Evolutionary conservation across 345 rosid species (phyloP), one percentile per base, ranked within the genome.

Genomic region (Acer yangbiense): DNA sequence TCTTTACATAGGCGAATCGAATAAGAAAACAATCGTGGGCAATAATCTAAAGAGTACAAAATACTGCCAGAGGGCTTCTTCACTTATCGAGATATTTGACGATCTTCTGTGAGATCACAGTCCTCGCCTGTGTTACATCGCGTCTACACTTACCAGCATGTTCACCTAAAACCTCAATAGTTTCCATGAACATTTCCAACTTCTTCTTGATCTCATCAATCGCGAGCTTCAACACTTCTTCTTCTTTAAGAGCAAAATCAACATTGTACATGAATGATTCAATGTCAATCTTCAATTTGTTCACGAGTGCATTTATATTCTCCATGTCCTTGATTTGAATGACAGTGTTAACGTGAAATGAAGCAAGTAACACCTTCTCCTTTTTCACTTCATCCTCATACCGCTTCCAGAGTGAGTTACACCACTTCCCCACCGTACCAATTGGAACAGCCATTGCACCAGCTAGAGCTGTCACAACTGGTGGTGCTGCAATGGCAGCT

Each of bases 191-290:
- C 72, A 75, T 82, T 73, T 82, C 87, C 46, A 93, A 78, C 83
- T 87, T 91, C 88, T 83, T 95, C 89, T 86, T 92, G 81, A 95
- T 92, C 85, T 93, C 98, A 13, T 86, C 95, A 65, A 95, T 90
- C 2, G 87, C 96, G 52, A 93, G 78, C 80, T 79, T 89, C 85
- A 91, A 80, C 0, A 76, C 87, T 55, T 84, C 89, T 64, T 91
- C 97, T 25, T 89, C 90, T 25, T 63, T 20, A 10, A 84, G 69
- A 29, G 90, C 94, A 74, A 96, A 84, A 77, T 85, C 85, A 18
- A 89, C 89, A 27, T 76, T 86, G 71, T 83, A 79, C 88, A 88
- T 55, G 63, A 91, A 9, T 18, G 92, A 83, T n/a, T 89, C 90
- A 0, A 96, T 88, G 81, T 83, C 79, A 1, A 89, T 80, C 83